Evolutionary conservation across 2,329 filamentous ascomycete genomes (phyloP).

Genomic region (Pseudogymnoascus pannorum): DNA sequence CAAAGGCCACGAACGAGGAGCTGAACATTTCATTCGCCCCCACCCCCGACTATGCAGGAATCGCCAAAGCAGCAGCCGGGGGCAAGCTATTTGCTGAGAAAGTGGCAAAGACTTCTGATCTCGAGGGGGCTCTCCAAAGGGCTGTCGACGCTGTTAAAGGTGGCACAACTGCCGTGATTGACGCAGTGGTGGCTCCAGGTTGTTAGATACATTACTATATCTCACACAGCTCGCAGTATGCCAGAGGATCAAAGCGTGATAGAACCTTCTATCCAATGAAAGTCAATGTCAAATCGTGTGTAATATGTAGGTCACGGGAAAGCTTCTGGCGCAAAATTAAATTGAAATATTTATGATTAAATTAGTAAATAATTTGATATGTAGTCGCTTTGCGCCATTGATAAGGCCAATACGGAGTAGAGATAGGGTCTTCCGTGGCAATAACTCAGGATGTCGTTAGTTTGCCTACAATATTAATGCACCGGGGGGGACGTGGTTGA

Average conservation of each 20-base stretch:
- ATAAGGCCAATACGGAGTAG: not conserved
- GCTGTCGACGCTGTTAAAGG: slow-evolving; percentile 51
- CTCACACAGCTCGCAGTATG: not conserved
- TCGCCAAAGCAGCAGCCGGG: slow-evolving; percentile 58
- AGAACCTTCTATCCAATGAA: not conserved
- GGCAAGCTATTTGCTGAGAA: slow-evolving; percentile 54
- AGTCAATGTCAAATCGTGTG: not conserved
- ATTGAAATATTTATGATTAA: not conserved
- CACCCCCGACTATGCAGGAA: slow-evolving; percentile 56
- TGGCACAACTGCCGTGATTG: slow-evolving; percentile 54
- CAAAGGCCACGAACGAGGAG: slow-evolving; percentile 54
- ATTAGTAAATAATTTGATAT: not conserved
- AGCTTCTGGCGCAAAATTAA: not conserved
- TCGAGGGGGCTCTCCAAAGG: slow-evolving; percentile 46
- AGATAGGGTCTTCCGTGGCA: not conserved
- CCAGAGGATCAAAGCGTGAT: not conserved
- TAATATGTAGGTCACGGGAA: not conserved
- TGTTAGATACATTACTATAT: slow-evolving; percentile 17
- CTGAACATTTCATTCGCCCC: slow-evolving; percentile 61
- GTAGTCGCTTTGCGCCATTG: not conserved
- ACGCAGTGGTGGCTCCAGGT: slow-evolving; percentile 31
- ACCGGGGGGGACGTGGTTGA: slow-evolving; percentile 3
- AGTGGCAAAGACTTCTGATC: slow-evolving; percentile 48
- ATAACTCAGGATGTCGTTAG: not conserved
- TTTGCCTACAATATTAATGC: not conserved